Evolutionary conservation across 208 protist genomes (phyloP).

Genomic region (Willaertia magna): DNA sequence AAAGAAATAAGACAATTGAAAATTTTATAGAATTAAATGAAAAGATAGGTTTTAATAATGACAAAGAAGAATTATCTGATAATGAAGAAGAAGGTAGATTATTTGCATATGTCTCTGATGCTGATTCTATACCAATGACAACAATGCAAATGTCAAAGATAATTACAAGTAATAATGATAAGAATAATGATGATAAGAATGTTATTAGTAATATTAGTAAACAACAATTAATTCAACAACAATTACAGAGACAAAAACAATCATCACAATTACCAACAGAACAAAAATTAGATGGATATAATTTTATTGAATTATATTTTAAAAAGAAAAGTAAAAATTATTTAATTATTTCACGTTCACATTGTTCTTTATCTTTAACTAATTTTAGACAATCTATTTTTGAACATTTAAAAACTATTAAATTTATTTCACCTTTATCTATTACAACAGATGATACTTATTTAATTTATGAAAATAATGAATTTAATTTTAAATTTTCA

Average conservation of each 20-base stretch:
- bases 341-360: not conserved
- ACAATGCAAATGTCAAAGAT: too few species aligned
- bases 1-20: not conserved
- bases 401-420: not conserved
- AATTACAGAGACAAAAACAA: too few species aligned
- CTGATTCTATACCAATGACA: not conserved
- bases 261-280: not conserved
- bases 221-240: too few species aligned
- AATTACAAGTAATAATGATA: too few species aligned
- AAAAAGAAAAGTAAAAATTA: not conserved
- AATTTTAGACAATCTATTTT: not conserved
- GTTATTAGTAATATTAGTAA: too few species aligned
- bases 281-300: not conserved
- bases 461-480: not conserved
- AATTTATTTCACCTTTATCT: not conserved
- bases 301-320: not conserved
- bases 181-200: too few species aligned
- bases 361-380: not conserved
- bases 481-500: not conserved
- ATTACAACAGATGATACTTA: not conserved
- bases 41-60: not conserved
- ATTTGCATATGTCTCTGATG: not conserved
- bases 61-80: not conserved
- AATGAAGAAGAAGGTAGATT: not conserved
- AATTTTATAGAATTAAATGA: not conserved